Base-by-base conservation (phyloP, 1,284 basidiomycete species). In the Agaricales sp. region DNA sequence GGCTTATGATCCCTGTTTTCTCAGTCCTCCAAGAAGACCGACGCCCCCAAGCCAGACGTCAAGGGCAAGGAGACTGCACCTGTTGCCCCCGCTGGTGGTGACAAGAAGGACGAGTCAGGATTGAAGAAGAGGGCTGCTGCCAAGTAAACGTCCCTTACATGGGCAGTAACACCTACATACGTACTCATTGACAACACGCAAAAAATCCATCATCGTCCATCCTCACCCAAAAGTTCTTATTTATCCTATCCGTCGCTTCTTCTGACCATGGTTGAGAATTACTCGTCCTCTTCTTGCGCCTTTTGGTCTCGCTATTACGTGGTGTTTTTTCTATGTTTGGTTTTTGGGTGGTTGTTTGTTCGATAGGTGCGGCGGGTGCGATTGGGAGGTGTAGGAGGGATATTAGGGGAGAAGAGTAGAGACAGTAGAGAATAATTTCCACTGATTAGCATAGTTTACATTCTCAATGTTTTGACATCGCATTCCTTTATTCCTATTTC, bases 21-120 rank as follows among this genome's bases (percentile, higher is more conserved):
- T 1, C 53, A 82, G 75, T 79, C 81, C 41, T 61, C 79, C 35
- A 87, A 89, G 75, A 89, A 88, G 74, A 76, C 80, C 43, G 84
- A 86, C 55, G 74, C 77, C 0, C 67, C 75, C 43, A 70, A 74
- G 16, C 62, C 80, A 3, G 82, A 82, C 53, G 78, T 78, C 67
- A 80, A 82, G 71, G 72, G 75, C 60, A 78, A 79, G 66, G 77
- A 82, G 43, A 66, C 70, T 45, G 73, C 77, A 2, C 79, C 85
- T 51, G 78, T 82, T 52, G 80, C 84, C 3, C 68, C 82, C 49
- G 82, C 83, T 26, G 80, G 80, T 55, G 78, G 72, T 25, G 75
- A 78, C 53, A 80, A 84, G 70, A 79, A 81, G 71, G 71, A 73
- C 43, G 77, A 82, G 48, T 68, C 68, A 45, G 62, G 63, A 50